These are phyloP conservation scores for Ceriops zippeliana DNA, from an alignment of 345 rosid species.

Conservation along the genomic window DNA sequence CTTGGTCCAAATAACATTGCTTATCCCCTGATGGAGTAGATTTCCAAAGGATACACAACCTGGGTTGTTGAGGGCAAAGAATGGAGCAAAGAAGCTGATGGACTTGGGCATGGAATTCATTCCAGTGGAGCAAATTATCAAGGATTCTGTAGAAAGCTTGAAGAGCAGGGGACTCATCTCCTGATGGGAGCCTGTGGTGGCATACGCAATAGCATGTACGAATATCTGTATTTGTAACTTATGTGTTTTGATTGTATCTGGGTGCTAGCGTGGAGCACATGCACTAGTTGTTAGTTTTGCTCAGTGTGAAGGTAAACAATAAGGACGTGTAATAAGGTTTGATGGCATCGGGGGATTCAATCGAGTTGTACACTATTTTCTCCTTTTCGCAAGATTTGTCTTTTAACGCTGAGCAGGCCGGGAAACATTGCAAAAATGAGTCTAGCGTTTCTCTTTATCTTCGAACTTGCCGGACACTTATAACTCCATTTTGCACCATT, in stretches of 20 bases:
- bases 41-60: conserved; percentile 34
- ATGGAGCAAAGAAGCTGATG: conserved; percentile 65
- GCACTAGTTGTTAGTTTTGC: no score
- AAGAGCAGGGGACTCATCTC: conserved; percentile 69
- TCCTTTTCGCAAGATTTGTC: no score
- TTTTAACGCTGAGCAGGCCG: no score
- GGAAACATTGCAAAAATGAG: no score
- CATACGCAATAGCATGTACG: not conserved
- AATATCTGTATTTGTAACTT: not conserved
- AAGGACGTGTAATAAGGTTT: no score
- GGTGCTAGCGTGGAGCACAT: no score
- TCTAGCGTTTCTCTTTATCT: no score
- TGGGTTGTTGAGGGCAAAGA: conserved; percentile 51
- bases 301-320: no score
- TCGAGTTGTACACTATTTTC: no score
- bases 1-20: not conserved
- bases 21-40: conserved; percentile 20
- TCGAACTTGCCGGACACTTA: no score
- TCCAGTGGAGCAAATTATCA: conserved; percentile 79
- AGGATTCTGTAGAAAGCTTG: conserved; percentile 69
- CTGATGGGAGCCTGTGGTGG: conserved; percentile 13
- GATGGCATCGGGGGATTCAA: no score
- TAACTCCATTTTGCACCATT: no score
- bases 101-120: conserved; percentile 72
- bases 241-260: not conserved